phyloP scores from a whole-genome alignment of 805 yeast species.

The Pichia nanzhaoensis region DNA sequence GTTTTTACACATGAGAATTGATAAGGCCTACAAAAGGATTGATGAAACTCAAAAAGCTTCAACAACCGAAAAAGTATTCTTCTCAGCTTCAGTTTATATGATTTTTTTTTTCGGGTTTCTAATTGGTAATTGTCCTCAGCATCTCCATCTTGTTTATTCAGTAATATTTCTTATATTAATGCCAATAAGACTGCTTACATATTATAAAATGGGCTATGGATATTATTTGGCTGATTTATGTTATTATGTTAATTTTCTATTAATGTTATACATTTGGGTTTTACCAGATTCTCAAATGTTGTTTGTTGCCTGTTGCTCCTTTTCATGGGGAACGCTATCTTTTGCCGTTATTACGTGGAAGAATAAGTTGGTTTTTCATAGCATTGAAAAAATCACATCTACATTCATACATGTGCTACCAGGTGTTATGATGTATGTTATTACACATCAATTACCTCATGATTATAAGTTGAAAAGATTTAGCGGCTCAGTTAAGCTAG shows the following conservation, averaged over 20 bases:
- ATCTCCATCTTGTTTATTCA: slow-evolving; percentile 73
- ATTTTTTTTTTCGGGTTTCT: slow-evolving; percentile 68
- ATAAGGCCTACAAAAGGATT: slow-evolving; percentile 33
- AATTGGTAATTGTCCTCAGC: slow-evolving; percentile 70
- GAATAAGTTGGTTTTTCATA: slow-evolving; percentile 85
- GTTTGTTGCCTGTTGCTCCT: slow-evolving; percentile 77
- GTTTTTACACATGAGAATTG: slow-evolving; percentile 26
- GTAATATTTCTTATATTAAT: slow-evolving; percentile 51
- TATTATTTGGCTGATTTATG: slow-evolving; percentile 90
- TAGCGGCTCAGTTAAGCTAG: slow-evolving; percentile 69
- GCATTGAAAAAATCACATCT: slow-evolving; percentile 86
- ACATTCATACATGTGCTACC: slow-evolving; percentile 90
- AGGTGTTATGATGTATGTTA: slow-evolving; percentile 77
- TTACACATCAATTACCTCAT: slow-evolving; percentile 66
- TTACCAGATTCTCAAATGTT: slow-evolving; percentile 68
- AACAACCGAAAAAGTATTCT: slow-evolving; percentile 70
- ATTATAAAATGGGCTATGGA: slow-evolving; percentile 71
- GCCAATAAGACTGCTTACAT: slow-evolving; percentile 82
- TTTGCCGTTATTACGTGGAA: slow-evolving; percentile 97
- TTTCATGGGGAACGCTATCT: slow-evolving; percentile 81
- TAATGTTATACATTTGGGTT: slow-evolving; percentile 72
- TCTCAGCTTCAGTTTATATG: slow-evolving; percentile 61
- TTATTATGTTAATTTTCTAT: slow-evolving; percentile 74
- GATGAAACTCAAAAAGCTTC: slow-evolving; percentile 36
- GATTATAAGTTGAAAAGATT: slow-evolving; percentile 50